Conservation (phyloP, 495 filamentous ascomycete genomes). For the Corynascus novoguineensis region DNA sequence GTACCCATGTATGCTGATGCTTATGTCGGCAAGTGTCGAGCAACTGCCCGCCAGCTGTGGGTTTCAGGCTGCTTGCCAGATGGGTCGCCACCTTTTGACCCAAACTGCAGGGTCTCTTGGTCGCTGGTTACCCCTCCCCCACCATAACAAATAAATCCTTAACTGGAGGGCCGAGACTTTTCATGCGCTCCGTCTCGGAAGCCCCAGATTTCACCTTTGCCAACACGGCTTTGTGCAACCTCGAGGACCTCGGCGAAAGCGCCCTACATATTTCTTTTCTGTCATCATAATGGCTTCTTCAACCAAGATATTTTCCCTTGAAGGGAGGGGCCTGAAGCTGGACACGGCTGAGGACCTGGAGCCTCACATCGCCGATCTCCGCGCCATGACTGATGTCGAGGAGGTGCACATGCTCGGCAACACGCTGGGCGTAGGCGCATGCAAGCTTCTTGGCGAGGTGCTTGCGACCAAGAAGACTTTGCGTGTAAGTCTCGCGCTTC, state of each 20-base stretch:
- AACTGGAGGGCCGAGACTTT: background rate
- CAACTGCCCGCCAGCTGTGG: conserved; percentile 12
- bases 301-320: conserved; percentile 77
- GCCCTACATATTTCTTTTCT: conserved; percentile 4
- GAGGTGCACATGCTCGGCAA: conserved; percentile 82
- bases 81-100: conserved; percentile 5
- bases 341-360: conserved; percentile 80
- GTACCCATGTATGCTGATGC: no score
- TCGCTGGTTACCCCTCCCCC: conserved; percentile 33
- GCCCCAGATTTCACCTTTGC: background rate
- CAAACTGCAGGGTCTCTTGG: conserved; percentile 10
- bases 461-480: conserved; percentile 75
- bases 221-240: background rate
- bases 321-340: conserved; percentile 85
- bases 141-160: conserved; percentile 15
- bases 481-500: conserved; percentile 45
- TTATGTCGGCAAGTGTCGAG: background rate
- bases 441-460: conserved; percentile 71
- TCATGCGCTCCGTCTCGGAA: conserved; percentile 13
- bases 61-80: background rate
- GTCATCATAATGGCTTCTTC: conserved; percentile 39
- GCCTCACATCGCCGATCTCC: conserved; percentile 70
- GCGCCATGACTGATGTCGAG: conserved; percentile 67
- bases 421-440: conserved; percentile 84
- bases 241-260: background rate